Conservation (phyloP, 208 protist genomes). For the Balamuthia mandrillaris region DNA sequence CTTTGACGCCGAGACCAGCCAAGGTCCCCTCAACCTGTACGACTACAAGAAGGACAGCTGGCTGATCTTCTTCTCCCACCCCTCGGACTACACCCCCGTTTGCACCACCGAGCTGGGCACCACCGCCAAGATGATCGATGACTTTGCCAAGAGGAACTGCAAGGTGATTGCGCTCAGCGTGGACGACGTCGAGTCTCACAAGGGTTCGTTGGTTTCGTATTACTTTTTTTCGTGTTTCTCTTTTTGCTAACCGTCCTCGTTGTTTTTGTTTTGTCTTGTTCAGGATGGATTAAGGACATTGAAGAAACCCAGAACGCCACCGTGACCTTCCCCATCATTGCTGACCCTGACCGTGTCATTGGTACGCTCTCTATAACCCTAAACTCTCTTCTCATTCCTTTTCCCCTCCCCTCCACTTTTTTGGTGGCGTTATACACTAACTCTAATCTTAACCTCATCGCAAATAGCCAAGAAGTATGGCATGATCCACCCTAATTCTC, state of each 20-base stretch:
- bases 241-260: not conserved
- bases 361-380: no score
- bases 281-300: conserved; percentile 62
- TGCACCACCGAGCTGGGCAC: conserved; percentile 70
- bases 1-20: conserved; percentile 45
- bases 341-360: conserved; percentile 54
- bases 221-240: not conserved
- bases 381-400: no score
- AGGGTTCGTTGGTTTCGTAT: not conserved
- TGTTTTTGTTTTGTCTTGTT: not conserved
- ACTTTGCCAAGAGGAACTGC: conserved; percentile 56
- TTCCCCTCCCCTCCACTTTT: no score
- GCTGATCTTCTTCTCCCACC: conserved; percentile 40
- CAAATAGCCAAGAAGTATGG: conserved; percentile 46
- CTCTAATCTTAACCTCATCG: no score
- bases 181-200: conserved; percentile 48
- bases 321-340: conserved; percentile 66
- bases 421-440: no score
- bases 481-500: conserved; percentile 63
- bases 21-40: conserved; percentile 61
- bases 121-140: conserved; percentile 50
- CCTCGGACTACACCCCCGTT: conserved; percentile 65
- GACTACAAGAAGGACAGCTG: conserved; percentile 48
- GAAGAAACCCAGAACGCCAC: conserved; percentile 13
- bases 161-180: conserved; percentile 58